Conservation (phyloP, 148 eudicot species). For the Heliosperma pusillum region DNA sequence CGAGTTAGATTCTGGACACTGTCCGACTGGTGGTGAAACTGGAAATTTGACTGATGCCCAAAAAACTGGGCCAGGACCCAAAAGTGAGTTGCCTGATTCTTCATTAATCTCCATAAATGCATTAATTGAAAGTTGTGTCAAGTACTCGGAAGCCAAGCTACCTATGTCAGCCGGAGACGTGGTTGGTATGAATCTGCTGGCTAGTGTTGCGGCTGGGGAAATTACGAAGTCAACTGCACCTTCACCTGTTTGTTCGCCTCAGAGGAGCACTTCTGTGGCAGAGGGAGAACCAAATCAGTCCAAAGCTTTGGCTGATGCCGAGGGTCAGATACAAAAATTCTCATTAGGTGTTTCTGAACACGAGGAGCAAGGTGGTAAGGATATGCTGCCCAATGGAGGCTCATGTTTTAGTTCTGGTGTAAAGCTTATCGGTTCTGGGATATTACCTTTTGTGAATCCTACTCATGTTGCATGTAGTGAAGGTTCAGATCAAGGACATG, state of each 20-base stretch:
- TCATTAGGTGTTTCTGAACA: not conserved
- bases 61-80: constrained; percentile 26
- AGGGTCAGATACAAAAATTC: not conserved
- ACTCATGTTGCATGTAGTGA: not conserved
- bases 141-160: constrained; percentile 58
- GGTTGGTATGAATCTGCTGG: constrained; percentile 89
- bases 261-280: constrained; percentile 30
- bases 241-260: constrained; percentile 51
- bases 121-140: constrained; percentile 81
- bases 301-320: not conserved
- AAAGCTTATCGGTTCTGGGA: not conserved
- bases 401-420: constrained; percentile 1
- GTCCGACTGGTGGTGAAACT: constrained; percentile 25
- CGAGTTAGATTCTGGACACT: constrained; percentile 28
- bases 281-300: constrained; percentile 18
- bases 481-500: constrained; percentile 4
- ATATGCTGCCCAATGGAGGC: constrained; percentile 3
- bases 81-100: constrained; percentile 43
- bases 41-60: constrained; percentile 32
- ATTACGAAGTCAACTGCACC: constrained; percentile 43
- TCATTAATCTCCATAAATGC: constrained; percentile 82
- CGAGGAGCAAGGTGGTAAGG: constrained; percentile 6
- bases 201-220: constrained; percentile 95
- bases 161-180: constrained; percentile 59
- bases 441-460: not conserved